A percentile compares a stretch with the other conserved stretches of the same genome.
Evolutionary conservation across 495 filamentous ascomycete genomes (phyloP).

Genomic region (Xylaria longipes): DNA sequence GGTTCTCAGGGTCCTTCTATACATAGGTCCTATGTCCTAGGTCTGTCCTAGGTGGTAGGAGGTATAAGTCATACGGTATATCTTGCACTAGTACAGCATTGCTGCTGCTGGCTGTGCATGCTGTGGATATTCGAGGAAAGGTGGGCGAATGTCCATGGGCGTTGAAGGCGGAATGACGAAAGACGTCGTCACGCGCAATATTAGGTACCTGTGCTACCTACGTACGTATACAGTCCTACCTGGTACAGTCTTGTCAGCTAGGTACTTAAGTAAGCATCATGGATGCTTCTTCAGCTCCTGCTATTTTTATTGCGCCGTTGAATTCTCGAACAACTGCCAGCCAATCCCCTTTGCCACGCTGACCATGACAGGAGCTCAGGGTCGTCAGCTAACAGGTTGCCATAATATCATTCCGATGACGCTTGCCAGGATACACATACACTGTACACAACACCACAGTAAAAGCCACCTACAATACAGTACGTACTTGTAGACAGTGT

Average conservation of each 20-base stretch:
- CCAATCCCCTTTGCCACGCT: constrained; percentile 11
- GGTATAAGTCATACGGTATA: constrained; percentile 16
- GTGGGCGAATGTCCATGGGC: constrained; percentile 19
- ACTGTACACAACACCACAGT: not conserved
- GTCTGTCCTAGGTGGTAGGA: not conserved
- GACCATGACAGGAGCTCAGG: not conserved
- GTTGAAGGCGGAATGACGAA: constrained; percentile 9
- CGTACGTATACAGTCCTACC: not conserved
- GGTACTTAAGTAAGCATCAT: not conserved
- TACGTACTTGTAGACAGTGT: not conserved
- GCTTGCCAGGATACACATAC: not conserved
- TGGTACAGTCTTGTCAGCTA: too few relatives aligned
- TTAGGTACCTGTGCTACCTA: not conserved
- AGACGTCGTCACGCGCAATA: constrained; percentile 13
- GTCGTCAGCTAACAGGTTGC: not conserved
- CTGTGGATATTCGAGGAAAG: constrained; percentile 1
- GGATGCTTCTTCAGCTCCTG: not conserved
- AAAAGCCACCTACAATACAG: too few relatives aligned
- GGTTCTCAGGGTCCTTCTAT: constrained; percentile 5
- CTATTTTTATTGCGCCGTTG: constrained; percentile 12
- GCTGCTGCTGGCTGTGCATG: constrained; percentile 1
- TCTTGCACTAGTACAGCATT: constrained; percentile 5
- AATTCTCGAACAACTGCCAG: not conserved
- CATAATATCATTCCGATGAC: not conserved
- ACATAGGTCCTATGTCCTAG: not conserved